Conservation (phyloP, 768 basidiomycete species). For the Boletellus sp. region DNA sequence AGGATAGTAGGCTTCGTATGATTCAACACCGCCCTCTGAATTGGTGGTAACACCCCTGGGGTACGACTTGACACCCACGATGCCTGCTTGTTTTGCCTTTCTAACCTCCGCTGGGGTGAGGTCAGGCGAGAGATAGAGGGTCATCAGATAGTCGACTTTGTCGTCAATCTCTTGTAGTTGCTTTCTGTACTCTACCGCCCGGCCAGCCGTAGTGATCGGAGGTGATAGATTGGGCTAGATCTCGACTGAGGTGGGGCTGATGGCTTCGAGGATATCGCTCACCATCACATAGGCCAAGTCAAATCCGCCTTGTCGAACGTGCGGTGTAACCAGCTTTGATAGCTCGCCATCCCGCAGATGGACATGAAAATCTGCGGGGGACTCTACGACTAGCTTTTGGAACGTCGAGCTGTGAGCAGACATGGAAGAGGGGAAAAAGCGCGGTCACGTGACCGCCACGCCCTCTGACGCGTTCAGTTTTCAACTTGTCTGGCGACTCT, state of each 20-base stretch:
- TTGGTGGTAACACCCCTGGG: constrained; percentile 97
- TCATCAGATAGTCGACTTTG: constrained; percentile 86
- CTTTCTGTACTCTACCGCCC: constrained; percentile 77
- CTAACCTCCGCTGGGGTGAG: constrained; percentile 88
- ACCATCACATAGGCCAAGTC: constrained; percentile 96
- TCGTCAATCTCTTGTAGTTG: constrained; percentile 73
- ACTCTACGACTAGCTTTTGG: constrained; percentile 25
- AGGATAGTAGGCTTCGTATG: constrained; percentile 89
- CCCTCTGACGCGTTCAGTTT: constrained; percentile 30
- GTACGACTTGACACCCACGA: constrained; percentile 92
- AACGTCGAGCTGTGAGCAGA: too few species aligned
- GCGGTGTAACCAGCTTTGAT: constrained; percentile 80
- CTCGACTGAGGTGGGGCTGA: constrained; percentile 9
- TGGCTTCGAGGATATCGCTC: constrained; percentile 18
- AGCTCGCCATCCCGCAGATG: constrained; percentile 89
- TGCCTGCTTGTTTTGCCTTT: constrained; percentile 81
- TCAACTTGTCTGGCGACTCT: constrained; percentile 19
- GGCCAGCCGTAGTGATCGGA: constrained; percentile 77
- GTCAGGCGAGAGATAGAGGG: constrained; percentile 88
- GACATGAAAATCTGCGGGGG: constrained; percentile 93
- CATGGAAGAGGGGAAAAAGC: constrained; percentile 7
- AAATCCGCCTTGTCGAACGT: constrained; percentile 89
- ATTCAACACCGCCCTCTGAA: constrained; percentile 93
- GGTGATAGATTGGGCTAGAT: constrained; percentile 87
- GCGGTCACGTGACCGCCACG: constrained; percentile 28